Percentiles rank a stretch among this genome's conserved stretches.
These are phyloP conservation scores for Pestalotiopsis sp. DNA, from an alignment of 2,329 filamentous ascomycete species.

Conservation along the genomic window DNA sequence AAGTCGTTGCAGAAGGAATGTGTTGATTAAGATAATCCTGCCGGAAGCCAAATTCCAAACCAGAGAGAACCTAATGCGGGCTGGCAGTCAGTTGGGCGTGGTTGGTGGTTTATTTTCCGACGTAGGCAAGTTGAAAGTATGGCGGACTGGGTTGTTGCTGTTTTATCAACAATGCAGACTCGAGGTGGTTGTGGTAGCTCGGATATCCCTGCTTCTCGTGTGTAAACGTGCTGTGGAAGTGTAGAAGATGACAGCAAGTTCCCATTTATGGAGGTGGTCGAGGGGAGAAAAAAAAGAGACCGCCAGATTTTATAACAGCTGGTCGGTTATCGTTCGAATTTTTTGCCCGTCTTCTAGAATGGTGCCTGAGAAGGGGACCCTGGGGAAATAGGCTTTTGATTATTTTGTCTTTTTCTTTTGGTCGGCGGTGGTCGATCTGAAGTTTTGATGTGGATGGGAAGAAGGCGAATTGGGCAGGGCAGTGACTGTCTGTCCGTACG, in stretches of 20 bases:
- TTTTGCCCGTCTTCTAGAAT: background rate
- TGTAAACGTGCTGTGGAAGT: background rate
- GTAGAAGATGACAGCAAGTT: background rate
- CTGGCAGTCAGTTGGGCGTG: background rate
- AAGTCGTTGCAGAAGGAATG: conserved; percentile 1
- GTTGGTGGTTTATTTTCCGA: conserved; percentile 7
- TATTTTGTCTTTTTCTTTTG: background rate
- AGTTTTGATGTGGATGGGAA: background rate
- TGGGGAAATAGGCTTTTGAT: background rate
- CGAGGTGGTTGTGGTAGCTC: background rate
- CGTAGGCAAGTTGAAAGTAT: background rate
- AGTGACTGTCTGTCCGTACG: background rate
- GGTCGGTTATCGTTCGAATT: background rate
- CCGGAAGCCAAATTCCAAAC: conserved; percentile 1
- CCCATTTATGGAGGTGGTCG: background rate
- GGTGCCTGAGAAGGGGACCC: conserved; percentile 1
- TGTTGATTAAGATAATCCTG: background rate
- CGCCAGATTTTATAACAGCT: background rate
- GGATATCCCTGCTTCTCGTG: background rate
- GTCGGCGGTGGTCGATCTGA: background rate
- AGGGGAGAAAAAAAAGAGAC: background rate
- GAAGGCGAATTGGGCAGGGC: background rate
- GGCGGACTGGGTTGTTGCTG: background rate
- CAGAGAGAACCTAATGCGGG: background rate
- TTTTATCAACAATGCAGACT: background rate